Base-by-base conservation (phyloP, 257 asterid species). In the Penstemon barbatus region DNA sequence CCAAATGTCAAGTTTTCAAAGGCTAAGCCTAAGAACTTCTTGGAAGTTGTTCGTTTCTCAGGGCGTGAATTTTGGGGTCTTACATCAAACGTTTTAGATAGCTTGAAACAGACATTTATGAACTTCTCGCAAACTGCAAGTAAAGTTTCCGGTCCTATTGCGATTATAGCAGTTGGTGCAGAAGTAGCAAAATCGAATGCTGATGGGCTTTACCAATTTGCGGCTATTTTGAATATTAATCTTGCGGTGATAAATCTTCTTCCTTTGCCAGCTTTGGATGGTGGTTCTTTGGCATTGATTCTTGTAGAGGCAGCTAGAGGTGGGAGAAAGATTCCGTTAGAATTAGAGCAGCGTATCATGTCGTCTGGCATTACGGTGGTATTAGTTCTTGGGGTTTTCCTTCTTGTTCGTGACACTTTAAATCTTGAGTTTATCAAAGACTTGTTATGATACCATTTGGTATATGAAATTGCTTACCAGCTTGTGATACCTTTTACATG, bases 101-200 rank as follows among this genome's bases (percentile, higher is more conserved):
- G 97, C 70, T 81, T 94, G 83, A 87, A 73, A 73, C 99, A 94
- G 83, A 91, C 94, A 5, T 82, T 91, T 39, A 60, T 84, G 63
- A 94, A 94, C 57, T 94, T 94, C 78, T 94, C 99, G 0, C 96
- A 94, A 63, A 18, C 97, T 36, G 99, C 97, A 2, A 82, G 97
- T 76, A 89, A 94, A 81, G 99, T 94, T 64, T 91, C 99, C 0
- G 99, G 99, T 2, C 99, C 99, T 10, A 91, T 94, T 71, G 99
- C 99, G 37, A 94, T 94, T 42, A 87, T 94, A 66, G 99, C 99
- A 3, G 97, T 94, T 39, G 99, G 99, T 63, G 97, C 99, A 0
- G 96, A 94, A 61, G 99, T 94, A 60, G 99, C 99, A 0, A 94
- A 87, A 67, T 94, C 99, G 25, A 91, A 87, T 37, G 64, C 82